These are phyloP conservation scores for Salix arbutifolia DNA, from an alignment of 345 rosid species.

Conservation along the genomic window DNA sequence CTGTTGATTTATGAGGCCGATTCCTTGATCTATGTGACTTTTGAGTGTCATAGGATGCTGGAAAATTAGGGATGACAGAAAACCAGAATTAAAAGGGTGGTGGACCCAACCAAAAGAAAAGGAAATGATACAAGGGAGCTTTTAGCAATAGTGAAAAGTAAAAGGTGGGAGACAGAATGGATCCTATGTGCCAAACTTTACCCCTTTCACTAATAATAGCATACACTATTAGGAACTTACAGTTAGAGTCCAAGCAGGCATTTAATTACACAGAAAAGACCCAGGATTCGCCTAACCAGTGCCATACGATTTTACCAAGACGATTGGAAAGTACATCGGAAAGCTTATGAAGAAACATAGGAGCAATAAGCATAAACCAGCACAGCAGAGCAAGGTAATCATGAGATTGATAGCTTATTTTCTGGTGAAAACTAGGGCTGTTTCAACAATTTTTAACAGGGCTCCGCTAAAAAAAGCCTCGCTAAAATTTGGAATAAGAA, in stretches of 20 bases:
- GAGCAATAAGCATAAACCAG: not conserved
- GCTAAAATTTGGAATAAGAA: not conserved
- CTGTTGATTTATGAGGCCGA: constrained; percentile 57
- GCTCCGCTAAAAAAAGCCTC: not conserved
- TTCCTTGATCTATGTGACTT: constrained; percentile 83
- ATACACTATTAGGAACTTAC: not conserved
- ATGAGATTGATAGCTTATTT: not conserved
- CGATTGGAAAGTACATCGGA: not conserved
- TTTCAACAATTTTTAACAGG: not conserved
- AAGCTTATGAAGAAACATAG: not conserved
- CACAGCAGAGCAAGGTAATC: not conserved
- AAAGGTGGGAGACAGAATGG: constrained; percentile 50
- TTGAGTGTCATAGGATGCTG: constrained; percentile 78
- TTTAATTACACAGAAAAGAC: constrained; percentile 3
- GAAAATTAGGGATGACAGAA: constrained; percentile 22
- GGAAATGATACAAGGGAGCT: constrained; percentile 33
- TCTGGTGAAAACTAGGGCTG: not conserved
- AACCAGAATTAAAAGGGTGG: constrained; percentile 24
- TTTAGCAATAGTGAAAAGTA: constrained; percentile 49
- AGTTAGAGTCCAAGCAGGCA: constrained; percentile 1
- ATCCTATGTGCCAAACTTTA: constrained; percentile 58
- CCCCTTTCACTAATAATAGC: constrained; percentile 19
- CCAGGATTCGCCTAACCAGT: not conserved
- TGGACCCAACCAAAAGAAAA: constrained; percentile 46
- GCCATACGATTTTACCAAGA: not conserved